These are phyloP conservation scores for Drosera capensis DNA, from an alignment of 148 eudicot genomes.

Conservation along the genomic window DNA sequence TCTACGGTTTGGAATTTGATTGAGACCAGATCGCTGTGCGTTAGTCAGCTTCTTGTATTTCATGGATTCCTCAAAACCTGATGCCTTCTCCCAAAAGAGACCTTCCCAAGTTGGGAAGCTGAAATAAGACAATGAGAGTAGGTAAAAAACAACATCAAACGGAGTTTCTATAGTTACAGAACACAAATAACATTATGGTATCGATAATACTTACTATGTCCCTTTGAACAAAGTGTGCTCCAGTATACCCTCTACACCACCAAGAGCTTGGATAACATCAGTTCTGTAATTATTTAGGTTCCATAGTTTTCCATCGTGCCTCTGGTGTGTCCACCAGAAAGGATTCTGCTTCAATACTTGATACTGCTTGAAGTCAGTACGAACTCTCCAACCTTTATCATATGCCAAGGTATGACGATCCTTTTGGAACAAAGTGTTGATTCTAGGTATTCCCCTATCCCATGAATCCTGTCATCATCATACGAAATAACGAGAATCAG, in stretches of 20 bases:
- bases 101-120: conserved; percentile 99
- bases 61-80: conserved; percentile 99
- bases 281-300: conserved; percentile 96
- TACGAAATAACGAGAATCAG: conserved; percentile 1
- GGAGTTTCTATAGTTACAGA: not conserved
- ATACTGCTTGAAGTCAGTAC: conserved; percentile 95
- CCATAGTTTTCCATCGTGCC: conserved; percentile 98
- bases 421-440: conserved; percentile 95
- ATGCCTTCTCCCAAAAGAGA: conserved; percentile 99
- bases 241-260: conserved; percentile 97
- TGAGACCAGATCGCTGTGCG: conserved; percentile 97
- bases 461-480: conserved; percentile 55
- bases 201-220: conserved; percentile 56
- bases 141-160: not conserved
- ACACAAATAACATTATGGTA: not conserved
- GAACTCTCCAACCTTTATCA: conserved; percentile 99
- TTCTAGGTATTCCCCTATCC: conserved; percentile 99
- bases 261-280: conserved; percentile 98
- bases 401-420: conserved; percentile 98
- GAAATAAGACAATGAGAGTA: conserved; percentile 12
- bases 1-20: conserved; percentile 96
- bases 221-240: conserved; percentile 97
- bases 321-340: conserved; percentile 99
- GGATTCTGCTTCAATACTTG: conserved; percentile 99
- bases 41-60: conserved; percentile 93